A percentile compares a stretch with the other conserved stretches of the same genome.
These are phyloP conservation scores for Ophiorrhiza pumila DNA, from an alignment of 257 asterid genomes.

Conservation along the genomic window DNA sequence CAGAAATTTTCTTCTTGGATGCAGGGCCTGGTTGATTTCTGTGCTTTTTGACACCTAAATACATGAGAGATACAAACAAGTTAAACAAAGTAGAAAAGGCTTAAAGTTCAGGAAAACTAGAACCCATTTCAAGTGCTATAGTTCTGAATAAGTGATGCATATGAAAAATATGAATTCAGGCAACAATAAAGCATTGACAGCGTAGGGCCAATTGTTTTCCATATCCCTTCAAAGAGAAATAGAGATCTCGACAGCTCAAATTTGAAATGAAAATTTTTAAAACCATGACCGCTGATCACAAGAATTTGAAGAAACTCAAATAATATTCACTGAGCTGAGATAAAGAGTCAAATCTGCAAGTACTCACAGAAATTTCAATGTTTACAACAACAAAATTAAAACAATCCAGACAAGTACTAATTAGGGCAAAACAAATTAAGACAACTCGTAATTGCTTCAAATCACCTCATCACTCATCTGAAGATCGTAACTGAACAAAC, in stretches of 20 bases:
- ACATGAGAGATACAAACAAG: neutral
- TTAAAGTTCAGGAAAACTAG: no score
- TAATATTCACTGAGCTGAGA: no score
- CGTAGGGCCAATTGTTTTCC: neutral
- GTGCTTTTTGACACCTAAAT: conserved; percentile 36
- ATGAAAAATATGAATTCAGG: neutral
- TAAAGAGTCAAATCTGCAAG: no score
- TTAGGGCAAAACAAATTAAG: neutral
- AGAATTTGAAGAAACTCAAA: neutral
- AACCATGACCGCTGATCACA: neutral
- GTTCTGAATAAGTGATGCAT: neutral
- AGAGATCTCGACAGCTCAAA: neutral
- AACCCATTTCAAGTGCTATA: neutral
- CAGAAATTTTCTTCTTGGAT: conserved; percentile 37
- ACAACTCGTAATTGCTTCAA: neutral
- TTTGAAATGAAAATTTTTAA: neutral
- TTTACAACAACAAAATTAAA: neutral
- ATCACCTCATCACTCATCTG: neutral
- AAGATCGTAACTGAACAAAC: neutral
- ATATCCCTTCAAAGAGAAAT: neutral
- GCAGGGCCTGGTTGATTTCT: conserved; percentile 29
- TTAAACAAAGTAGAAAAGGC: neutral
- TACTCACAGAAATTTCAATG: neutral
- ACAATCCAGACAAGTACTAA: neutral
- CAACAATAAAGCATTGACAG: neutral